Percentiles rank a stretch among this genome's conserved stretches.
Evolutionary conservation across 495 filamentous ascomycete species (phyloP).

Genomic region (Annulohypoxylon nitens): DNA sequence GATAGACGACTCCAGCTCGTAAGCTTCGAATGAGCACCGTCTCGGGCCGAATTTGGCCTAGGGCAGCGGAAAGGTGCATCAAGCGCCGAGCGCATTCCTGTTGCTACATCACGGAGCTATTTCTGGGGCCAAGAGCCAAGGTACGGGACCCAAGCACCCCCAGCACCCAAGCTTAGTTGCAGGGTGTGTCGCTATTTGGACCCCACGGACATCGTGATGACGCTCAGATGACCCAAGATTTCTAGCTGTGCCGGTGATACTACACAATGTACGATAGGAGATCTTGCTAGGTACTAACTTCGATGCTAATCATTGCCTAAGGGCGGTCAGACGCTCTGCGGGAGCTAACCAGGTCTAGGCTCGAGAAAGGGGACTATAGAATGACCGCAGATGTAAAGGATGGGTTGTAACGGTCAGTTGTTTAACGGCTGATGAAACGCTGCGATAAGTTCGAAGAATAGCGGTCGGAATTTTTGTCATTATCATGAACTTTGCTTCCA

Average conservation of each 20-base stretch:
- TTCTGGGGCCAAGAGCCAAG: constrained; percentile 37
- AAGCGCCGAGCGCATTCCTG: constrained; percentile 39
- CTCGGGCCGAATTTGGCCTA: constrained; percentile 46
- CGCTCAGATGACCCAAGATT: constrained; percentile 51
- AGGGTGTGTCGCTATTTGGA: constrained; percentile 44
- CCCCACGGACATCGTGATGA: constrained; percentile 46
- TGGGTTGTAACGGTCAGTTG: constrained; percentile 27
- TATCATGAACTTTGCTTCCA: constrained; percentile 1
- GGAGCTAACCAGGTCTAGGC: constrained; percentile 46
- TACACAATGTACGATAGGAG: constrained; percentile 46
- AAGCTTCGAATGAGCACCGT: constrained; percentile 26
- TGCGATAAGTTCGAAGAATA: constrained; percentile 30
- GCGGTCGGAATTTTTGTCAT: constrained; percentile 32
- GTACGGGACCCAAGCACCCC: constrained; percentile 19
- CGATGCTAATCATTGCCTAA: constrained; percentile 42
- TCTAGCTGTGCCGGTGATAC: constrained; percentile 33
- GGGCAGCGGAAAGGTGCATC: constrained; percentile 45
- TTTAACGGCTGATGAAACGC: constrained; percentile 39
- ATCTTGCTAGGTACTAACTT: constrained; percentile 39
- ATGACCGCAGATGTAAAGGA: constrained; percentile 43
- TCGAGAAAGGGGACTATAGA: constrained; percentile 42
- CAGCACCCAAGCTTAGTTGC: constrained; percentile 16
- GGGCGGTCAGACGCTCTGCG: constrained; percentile 44
- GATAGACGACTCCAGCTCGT: constrained; percentile 28
- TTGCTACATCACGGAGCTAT: constrained; percentile 43